Evolutionary conservation across 192 early-diverging fungal genomes (phyloP).

Genomic region (Podila epigama): DNA sequence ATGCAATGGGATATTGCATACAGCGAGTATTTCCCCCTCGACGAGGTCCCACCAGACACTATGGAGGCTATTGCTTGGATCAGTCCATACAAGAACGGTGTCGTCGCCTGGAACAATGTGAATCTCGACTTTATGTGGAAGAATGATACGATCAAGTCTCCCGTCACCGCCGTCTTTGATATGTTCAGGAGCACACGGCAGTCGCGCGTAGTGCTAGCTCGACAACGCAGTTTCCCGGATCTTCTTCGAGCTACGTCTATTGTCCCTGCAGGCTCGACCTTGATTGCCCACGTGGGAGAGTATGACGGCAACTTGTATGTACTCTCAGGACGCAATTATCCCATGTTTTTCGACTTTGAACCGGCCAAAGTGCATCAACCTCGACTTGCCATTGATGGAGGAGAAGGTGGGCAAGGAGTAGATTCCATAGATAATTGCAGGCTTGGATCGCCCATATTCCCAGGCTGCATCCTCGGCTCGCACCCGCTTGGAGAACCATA

Average conservation of each 20-base stretch:
- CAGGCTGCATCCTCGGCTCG: conserved; percentile 19
- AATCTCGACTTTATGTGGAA: conserved; percentile 4
- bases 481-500: conserved; percentile 15
- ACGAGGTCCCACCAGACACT: background rate
- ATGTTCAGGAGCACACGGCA: conserved; percentile 5
- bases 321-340: conserved; percentile 31
- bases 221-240: conserved; percentile 7
- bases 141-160: conserved; percentile 13
- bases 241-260: background rate
- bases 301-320: conserved; percentile 29
- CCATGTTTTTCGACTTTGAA: conserved; percentile 4
- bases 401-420: background rate
- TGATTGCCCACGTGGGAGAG: conserved; percentile 21
- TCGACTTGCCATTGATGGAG: conserved; percentile 13
- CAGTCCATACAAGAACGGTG: conserved; percentile 20
- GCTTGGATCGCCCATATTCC: conserved; percentile 3
- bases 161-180: conserved; percentile 31
- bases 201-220: background rate
- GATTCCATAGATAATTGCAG: conserved; percentile 3
- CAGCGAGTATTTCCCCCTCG: conserved; percentile 29
- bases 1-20: conserved; percentile 45
- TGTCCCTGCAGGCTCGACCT: background rate
- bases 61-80: conserved; percentile 8
- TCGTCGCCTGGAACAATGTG: background rate
- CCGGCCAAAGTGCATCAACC: background rate